Conservation (phyloP, 139 green algal species). For the Chlamydomonas schloesseri region DNA sequence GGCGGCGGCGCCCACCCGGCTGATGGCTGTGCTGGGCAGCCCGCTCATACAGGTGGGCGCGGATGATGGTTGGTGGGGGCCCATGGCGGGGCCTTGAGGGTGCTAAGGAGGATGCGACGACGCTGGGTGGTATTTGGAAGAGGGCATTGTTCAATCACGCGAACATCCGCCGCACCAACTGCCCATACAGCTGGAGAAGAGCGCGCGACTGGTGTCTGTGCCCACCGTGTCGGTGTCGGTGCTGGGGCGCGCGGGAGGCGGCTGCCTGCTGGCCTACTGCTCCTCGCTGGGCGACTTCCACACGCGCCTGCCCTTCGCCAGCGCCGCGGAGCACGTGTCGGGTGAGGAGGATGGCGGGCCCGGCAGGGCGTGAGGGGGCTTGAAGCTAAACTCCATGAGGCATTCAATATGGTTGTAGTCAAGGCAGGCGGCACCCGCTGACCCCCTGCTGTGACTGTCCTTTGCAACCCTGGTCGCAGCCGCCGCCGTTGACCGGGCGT, state of each 20-base stretch:
- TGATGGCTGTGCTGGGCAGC: not conserved
- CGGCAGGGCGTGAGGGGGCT: too few species aligned
- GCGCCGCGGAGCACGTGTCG: not conserved
- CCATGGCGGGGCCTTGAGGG: too few species aligned
- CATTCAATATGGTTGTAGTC: too few species aligned
- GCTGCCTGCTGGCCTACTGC: not conserved
- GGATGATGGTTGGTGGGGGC: too few species aligned
- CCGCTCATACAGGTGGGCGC: not conserved
- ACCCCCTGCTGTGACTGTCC: not conserved
- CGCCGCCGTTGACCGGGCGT: not conserved
- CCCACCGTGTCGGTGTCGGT: not conserved
- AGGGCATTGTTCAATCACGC: too few species aligned
- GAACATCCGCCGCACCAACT: too few species aligned
- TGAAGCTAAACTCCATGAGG: too few species aligned
- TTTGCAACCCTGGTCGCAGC: not conserved
- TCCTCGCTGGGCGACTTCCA: not conserved
- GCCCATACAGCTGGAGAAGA: too few species aligned
- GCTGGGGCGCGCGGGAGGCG: not conserved
- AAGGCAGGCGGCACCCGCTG: not conserved
- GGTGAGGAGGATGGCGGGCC: not conserved
- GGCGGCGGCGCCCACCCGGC: not conserved
- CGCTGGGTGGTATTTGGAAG: too few species aligned
- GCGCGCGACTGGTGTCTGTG: not conserved
- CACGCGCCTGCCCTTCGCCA: not conserved
- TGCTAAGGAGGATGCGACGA: not conserved